These are phyloP conservation scores for Candida loeiensis DNA, from an alignment of 805 yeast genomes.

Conservation along the genomic window DNA sequence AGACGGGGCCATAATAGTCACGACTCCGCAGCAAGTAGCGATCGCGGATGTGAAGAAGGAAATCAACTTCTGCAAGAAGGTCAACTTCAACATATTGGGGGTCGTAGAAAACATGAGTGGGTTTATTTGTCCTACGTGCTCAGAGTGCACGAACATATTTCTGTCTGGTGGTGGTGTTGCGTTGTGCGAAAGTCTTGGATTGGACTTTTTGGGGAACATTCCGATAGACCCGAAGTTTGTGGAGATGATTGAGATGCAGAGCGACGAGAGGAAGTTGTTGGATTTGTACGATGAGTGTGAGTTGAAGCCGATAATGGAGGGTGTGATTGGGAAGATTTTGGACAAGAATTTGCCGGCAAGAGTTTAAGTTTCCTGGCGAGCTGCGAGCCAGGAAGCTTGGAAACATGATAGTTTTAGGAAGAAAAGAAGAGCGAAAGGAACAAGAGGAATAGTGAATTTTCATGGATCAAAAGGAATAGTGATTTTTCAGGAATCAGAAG, in stretches of 20 bases:
- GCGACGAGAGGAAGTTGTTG: conserved; percentile 30
- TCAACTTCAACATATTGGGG: conserved; percentile 75
- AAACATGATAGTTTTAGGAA: too few species aligned
- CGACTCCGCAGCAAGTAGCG: conserved; percentile 94
- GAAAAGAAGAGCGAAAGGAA: not conserved
- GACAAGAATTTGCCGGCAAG: conserved; percentile 27
- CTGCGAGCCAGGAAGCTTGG: too few species aligned
- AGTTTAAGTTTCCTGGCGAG: too few species aligned
- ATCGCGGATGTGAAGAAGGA: conserved; percentile 94
- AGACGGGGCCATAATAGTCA: conserved; percentile 92
- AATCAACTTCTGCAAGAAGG: conserved; percentile 86
- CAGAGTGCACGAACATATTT: conserved; percentile 88
- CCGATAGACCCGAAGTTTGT: conserved; percentile 94
- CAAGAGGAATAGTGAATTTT: not conserved
- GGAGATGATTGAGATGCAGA: conserved; percentile 73
- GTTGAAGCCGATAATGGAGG: conserved; percentile 36
- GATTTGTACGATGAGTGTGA: conserved; percentile 35
- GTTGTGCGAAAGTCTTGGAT: conserved; percentile 57
- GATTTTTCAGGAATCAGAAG: not conserved
- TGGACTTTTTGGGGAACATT: conserved; percentile 77
- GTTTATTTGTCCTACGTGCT: conserved; percentile 89
- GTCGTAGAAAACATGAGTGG: conserved; percentile 97
- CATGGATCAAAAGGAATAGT: too few species aligned
- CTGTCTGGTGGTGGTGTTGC: conserved; percentile 87
- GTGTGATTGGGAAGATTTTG: conserved; percentile 33